Conservation (phyloP, 2,329 filamentous ascomycete species). For the Epicoccum sorghinum region DNA sequence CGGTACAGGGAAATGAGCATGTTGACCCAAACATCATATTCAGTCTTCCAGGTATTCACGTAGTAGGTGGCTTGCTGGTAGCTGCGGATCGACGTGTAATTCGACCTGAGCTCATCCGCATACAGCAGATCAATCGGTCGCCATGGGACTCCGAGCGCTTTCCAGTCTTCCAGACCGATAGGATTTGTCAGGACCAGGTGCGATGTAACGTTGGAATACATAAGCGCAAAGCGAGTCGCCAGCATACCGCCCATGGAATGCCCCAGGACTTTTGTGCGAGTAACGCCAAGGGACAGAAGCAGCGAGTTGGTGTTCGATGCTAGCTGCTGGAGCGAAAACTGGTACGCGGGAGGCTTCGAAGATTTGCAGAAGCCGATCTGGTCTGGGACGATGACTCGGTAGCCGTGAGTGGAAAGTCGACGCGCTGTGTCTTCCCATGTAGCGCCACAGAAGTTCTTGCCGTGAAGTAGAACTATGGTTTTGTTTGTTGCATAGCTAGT, state of each 20-base stretch:
- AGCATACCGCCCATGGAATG: slow-evolving; percentile 65
- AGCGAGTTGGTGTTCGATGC: slow-evolving; percentile 59
- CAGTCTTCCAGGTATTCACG: slow-evolving; percentile 52
- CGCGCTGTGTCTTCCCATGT: slow-evolving; percentile 60
- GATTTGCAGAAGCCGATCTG: slow-evolving; percentile 66
- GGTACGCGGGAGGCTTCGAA: slow-evolving; percentile 58
- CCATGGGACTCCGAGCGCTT: slow-evolving; percentile 36
- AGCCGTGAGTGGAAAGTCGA: slow-evolving; percentile 52
- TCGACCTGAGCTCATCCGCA: slow-evolving; percentile 27
- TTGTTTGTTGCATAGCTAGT: slow-evolving; percentile 45
- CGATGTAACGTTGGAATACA: slow-evolving; percentile 54
- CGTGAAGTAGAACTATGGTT: slow-evolving; percentile 59
- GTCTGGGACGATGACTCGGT: slow-evolving; percentile 61
- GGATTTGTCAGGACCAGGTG: slow-evolving; percentile 59
- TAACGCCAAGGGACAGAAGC: slow-evolving; percentile 53
- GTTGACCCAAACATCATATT: slow-evolving; percentile 62
- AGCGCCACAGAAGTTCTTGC: slow-evolving; percentile 63
- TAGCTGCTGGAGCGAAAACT: slow-evolving; percentile 60
- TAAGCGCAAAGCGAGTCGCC: slow-evolving; percentile 57
- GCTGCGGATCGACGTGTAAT: slow-evolving; percentile 32
- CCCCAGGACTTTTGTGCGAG: slow-evolving; percentile 56
- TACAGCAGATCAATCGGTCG: slow-evolving; percentile 26
- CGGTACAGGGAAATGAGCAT: slow-evolving; percentile 62
- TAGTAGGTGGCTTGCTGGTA: slow-evolving; percentile 41
- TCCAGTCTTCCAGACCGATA: slow-evolving; percentile 62